Base-by-base conservation (phyloP, 129 eudicot species). In the Tagetes patula region DNA sequence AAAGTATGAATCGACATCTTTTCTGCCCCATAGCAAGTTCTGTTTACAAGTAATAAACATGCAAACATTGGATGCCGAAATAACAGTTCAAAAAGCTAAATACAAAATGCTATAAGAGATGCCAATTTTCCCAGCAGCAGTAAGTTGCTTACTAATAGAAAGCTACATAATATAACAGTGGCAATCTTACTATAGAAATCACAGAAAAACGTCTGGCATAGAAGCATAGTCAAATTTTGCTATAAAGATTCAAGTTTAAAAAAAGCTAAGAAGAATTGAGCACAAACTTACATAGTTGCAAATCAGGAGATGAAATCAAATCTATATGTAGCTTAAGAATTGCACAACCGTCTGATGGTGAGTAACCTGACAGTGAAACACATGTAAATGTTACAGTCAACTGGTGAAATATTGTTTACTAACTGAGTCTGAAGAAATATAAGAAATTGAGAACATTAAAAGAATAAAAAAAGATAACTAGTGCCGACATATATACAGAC, bases 321-420 rank as follows among this genome's bases (percentile, higher is more conserved):
- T 32, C 39, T 13, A 50, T 32, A 42, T 46, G n/a, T 30, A 71
- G 77, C 67, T 63, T 14, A 53, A 63, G 67, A 49, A 8, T 39
- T 34, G 30, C 10, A 55, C 4, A 50, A 71, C 33, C 3, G 41
- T 50, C 72, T 1, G 27, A 43, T 42, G 49, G 65, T 11, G 39
- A 50, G 40, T 42, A 65, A 68, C 48, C 82, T 78, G 82, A 55
- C 52, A 78, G 3, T 33, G 71, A 71, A 78, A 6, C 38, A 61
- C 64, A 49, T 8, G n/a, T 45, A 41, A 63, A 33, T 58, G 70
- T 48, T 48, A 68, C 46, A 49, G 38, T 13, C 7, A 65, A 75
- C 14, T 40, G 4, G 14, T 66, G 40, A n/a, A 53, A 52, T 67
- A 50, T 39, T 50, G 65, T 39, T 49, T 64, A n/a, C 2, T 27